Evolutionary conservation across 2,329 filamentous ascomycete species (phyloP).

Genomic region (Trichoderma afroharzianum): DNA sequence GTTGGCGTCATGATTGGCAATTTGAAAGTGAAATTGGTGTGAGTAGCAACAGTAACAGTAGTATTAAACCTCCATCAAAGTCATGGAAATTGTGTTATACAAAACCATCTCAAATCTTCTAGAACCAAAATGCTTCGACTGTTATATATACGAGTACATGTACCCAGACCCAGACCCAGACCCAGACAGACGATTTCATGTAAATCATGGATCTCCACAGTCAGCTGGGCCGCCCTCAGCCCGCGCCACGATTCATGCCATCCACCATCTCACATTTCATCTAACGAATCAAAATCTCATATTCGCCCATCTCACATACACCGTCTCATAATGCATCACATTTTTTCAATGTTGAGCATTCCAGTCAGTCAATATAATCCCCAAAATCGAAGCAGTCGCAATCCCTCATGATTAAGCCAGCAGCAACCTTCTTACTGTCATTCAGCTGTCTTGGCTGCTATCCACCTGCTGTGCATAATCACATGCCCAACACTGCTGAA

Average conservation of each 20-base stretch:
- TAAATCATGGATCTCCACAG: neutral
- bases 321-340: too few relatives aligned
- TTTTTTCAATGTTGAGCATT: too few relatives aligned
- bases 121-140: neutral
- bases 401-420: neutral
- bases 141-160: neutral
- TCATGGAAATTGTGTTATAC: neutral
- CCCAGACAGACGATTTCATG: neutral
- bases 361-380: too few relatives aligned
- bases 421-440: neutral
- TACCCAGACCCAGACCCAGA: too few relatives aligned
- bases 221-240: neutral
- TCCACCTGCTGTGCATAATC: neutral
- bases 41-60: too few relatives aligned
- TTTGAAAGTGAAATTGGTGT: too few relatives aligned
- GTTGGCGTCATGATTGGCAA: constrained; percentile 20
- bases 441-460: neutral
- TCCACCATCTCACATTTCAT: neutral
- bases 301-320: neutral
- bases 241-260: neutral
- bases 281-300: neutral
- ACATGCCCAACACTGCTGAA: neutral
- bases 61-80: neutral
- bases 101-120: neutral
- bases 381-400: too few relatives aligned